Evolutionary conservation across 768 basidiomycete genomes (phyloP).

Genomic region (Auriscalpium vulgare): DNA sequence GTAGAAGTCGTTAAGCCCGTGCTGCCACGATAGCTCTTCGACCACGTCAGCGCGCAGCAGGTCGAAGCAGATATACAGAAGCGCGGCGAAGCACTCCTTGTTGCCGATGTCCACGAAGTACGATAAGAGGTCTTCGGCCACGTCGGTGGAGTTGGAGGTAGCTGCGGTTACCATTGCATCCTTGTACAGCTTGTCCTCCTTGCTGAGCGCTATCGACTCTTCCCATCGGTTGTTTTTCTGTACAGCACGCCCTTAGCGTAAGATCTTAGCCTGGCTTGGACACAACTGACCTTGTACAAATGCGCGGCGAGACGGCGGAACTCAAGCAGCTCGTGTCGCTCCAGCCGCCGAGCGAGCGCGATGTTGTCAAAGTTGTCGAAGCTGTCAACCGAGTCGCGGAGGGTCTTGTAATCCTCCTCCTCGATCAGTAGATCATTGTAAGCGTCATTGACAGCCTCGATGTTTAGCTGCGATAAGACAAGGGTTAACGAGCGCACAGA

Average conservation of each 20-base stretch:
- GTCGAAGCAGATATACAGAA: slow-evolving; percentile 91
- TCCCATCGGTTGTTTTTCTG: slow-evolving; percentile 96
- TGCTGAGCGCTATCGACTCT: slow-evolving; percentile 89
- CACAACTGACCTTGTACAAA: slow-evolving; percentile 75
- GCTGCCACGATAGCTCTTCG: slow-evolving; percentile 85
- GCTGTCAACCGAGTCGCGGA: slow-evolving; percentile 95
- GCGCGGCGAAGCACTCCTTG: slow-evolving; percentile 93
- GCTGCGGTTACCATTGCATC: slow-evolving; percentile 94
- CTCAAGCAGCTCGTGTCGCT: slow-evolving; percentile 87
- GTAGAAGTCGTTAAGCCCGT: slow-evolving; percentile 93
- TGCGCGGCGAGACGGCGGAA: slow-evolving; percentile 94
- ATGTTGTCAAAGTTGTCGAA: slow-evolving; percentile 98
- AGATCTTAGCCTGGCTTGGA: neutral
- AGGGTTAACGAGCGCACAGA: neutral
- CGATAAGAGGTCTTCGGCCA: slow-evolving; percentile 80
- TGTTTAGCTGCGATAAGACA: slow-evolving; percentile 59
- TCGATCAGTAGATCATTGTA: slow-evolving; percentile 98
- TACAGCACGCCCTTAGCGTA: neutral
- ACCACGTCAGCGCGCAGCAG: slow-evolving; percentile 89
- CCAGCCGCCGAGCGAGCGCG: slow-evolving; percentile 74
- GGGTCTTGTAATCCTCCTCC: slow-evolving; percentile 97
- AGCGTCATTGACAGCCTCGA: slow-evolving; percentile 95
- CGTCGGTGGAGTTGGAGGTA: slow-evolving; percentile 72
- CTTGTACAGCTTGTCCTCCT: slow-evolving; percentile 95
- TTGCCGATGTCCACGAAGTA: slow-evolving; percentile 98